Evolutionary conservation across 257 asterid species (phyloP).

Genomic region (Agastache rugosa): DNA sequence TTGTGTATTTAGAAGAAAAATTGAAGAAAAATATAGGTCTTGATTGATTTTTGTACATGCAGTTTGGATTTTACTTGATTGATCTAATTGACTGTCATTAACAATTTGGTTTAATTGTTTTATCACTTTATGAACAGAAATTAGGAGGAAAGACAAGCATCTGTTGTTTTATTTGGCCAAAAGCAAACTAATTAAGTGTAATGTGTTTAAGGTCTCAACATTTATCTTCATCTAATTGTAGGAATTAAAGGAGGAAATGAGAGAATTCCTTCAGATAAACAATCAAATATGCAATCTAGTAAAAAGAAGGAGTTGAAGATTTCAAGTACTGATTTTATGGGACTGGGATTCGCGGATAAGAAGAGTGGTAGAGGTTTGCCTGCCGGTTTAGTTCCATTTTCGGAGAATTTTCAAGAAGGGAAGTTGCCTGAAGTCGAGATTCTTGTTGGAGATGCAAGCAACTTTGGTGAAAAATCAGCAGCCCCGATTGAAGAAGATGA

Average conservation of each 20-base stretch:
- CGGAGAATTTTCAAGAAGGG: constrained; percentile 66
- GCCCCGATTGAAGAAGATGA: constrained; percentile 46
- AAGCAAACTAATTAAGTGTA: constrained; percentile 7
- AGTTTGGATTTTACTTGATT: not conserved
- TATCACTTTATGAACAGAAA: not conserved
- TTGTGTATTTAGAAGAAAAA: too few species aligned
- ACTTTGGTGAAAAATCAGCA: constrained; percentile 51
- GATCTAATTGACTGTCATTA: too few species aligned
- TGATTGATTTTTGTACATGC: too few species aligned
- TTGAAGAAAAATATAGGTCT: too few species aligned
- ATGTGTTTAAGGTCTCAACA: constrained; percentile 22
- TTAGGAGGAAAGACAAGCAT: constrained; percentile 22
- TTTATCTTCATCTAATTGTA: constrained; percentile 35
- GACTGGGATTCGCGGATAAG: constrained; percentile 86
- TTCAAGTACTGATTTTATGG: constrained; percentile 82
- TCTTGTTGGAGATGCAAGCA: constrained; percentile 76
- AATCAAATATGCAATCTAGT: constrained; percentile 33
- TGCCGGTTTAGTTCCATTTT: constrained; percentile 71
- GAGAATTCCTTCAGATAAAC: constrained; percentile 35
- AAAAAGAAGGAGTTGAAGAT: constrained; percentile 52
- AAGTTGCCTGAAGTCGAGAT: constrained; percentile 81
- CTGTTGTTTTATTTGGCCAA: constrained; percentile 11
- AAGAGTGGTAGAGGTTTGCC: constrained; percentile 73
- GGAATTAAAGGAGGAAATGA: constrained; percentile 49
- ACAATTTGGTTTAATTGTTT: too few species aligned